phyloP scores from a whole-genome alignment of 1,284 basidiomycete species.

The Cryptococcus sp. region DNA sequence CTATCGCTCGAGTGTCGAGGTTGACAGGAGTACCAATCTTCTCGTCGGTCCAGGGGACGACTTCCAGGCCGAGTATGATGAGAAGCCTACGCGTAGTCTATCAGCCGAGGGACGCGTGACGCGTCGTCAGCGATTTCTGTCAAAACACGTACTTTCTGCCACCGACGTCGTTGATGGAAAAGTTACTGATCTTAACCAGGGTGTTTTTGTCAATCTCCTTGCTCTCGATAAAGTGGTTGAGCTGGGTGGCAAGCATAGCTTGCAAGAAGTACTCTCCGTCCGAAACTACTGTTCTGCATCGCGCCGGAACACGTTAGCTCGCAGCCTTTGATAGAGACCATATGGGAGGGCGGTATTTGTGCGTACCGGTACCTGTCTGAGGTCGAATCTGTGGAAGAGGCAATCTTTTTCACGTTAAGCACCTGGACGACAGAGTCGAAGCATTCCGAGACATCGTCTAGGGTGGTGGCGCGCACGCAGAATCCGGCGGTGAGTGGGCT shows the following conservation, averaged over 20 bases:
- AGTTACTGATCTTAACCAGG: constrained; percentile 69
- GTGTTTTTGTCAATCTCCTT: constrained; percentile 68
- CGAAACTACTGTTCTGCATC: constrained; percentile 53
- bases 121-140: not conserved
- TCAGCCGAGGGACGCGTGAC: not conserved
- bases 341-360: not conserved
- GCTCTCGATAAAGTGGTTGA: constrained; percentile 72
- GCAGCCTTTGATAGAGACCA: not conserved
- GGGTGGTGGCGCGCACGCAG: constrained; percentile 32
- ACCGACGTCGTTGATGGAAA: constrained; percentile 81
- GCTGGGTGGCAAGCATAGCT: constrained; percentile 91
- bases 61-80: constrained; percentile 73
- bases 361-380: constrained; percentile 49
- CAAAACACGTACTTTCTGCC: constrained; percentile 63
- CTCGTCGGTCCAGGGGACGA: constrained; percentile 56
- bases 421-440: constrained; percentile 69
- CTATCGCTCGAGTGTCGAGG: constrained; percentile 44
- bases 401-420: constrained; percentile 75
- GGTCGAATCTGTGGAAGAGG: constrained; percentile 37
- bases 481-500: constrained; percentile 42
- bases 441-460: constrained; percentile 31
- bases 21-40: constrained; percentile 72
- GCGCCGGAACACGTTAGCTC: constrained; percentile 3
- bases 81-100: constrained; percentile 60
- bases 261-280: constrained; percentile 82